phyloP scores from a whole-genome alignment of 306 rosid species.

The Lathyrus aphaca region DNA sequence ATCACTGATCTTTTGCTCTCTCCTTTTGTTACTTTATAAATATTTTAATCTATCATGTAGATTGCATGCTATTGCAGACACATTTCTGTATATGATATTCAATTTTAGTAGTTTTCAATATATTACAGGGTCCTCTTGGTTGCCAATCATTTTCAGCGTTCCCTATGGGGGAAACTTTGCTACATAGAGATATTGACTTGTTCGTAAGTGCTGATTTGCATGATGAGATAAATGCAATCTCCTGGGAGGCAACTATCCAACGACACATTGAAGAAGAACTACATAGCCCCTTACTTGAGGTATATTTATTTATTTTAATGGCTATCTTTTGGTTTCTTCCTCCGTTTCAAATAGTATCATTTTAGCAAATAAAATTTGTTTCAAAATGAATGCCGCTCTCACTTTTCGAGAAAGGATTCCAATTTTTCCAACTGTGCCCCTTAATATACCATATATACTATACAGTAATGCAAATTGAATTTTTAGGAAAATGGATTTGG shows the following conservation, averaged over 20 bases:
- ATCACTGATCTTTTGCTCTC: slow-evolving; percentile 12
- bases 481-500: slow-evolving; percentile 84
- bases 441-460: not conserved
- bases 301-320: slow-evolving; percentile 35
- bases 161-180: slow-evolving; percentile 65
- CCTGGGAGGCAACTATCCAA: slow-evolving; percentile 95
- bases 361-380: no score
- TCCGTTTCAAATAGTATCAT: no score
- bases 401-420: no score
- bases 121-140: slow-evolving; percentile 92
- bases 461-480: slow-evolving; percentile 37
- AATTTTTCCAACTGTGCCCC: no score
- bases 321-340: not conserved
- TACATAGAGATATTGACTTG: slow-evolving; percentile 73
- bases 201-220: slow-evolving; percentile 63
- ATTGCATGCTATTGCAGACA: slow-evolving; percentile 33
- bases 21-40: slow-evolving; percentile 13
- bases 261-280: slow-evolving; percentile 92
- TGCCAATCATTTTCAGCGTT: slow-evolving; percentile 78
- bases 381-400: no score
- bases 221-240: slow-evolving; percentile 73
- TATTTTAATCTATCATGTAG: slow-evolving; percentile 21
- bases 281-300: slow-evolving; percentile 76
- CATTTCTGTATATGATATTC: slow-evolving; percentile 28
- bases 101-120: slow-evolving; percentile 44